phyloP scores from a whole-genome alignment of 2,329 filamentous ascomycete species.

The Fusarium aywerte region DNA sequence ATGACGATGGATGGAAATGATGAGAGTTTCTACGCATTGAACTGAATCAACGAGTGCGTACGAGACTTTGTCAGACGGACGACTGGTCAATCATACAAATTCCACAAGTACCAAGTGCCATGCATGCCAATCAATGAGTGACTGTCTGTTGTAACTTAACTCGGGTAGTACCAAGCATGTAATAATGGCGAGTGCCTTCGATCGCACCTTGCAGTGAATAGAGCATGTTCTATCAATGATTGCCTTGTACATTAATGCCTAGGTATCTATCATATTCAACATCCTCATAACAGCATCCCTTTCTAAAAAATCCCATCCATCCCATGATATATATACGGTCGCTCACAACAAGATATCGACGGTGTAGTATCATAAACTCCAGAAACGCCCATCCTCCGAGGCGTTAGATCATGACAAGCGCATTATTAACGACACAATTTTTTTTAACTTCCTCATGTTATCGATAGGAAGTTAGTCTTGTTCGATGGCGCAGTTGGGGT shows the following conservation, averaged over 20 bases:
- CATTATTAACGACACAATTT: conserved; percentile 12
- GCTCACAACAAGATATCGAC: conserved; percentile 23
- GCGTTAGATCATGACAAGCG: conserved; percentile 31
- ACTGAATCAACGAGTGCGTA: conserved; percentile 25
- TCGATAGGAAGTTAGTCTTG: conserved; percentile 55
- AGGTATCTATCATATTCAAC: conserved; percentile 20
- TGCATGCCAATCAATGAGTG: neutral
- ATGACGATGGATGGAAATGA: conserved; percentile 20
- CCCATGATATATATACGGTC: conserved; percentile 26
- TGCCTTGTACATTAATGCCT: conserved; percentile 3
- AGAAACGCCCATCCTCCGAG: conserved; percentile 33
- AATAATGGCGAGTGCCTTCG: no score
- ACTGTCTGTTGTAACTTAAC: neutral
- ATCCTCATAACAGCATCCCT: conserved; percentile 8
- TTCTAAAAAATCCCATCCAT: conserved; percentile 5
- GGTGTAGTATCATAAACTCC: conserved; percentile 36
- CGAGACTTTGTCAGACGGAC: conserved; percentile 21
- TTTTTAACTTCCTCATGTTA: neutral
- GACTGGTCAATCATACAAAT: conserved; percentile 38
- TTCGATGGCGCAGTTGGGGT: conserved; percentile 92
- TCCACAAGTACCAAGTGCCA: conserved; percentile 1
- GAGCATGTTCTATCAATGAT: neutral
- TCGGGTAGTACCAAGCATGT: no score
- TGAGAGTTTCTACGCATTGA: conserved; percentile 23
- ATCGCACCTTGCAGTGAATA: no score